These are phyloP conservation scores for Fusarium cyanostomum DNA, from an alignment of 2,329 filamentous ascomycete genomes.

Conservation along the genomic window DNA sequence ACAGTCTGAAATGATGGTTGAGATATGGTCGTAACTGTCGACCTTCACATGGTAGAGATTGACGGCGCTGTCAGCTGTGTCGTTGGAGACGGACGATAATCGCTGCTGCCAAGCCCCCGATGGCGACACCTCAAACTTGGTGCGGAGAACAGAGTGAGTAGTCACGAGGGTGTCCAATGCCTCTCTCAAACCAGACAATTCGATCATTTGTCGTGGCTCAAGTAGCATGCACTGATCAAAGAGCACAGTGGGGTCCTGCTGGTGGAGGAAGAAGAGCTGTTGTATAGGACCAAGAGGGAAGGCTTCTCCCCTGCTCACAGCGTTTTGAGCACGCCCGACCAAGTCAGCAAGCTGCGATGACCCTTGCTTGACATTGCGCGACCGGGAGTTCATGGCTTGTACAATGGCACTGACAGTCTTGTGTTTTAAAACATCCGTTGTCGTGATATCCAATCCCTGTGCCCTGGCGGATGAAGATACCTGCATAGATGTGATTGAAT, in stretches of 20 bases:
- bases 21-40: not conserved
- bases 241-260: not conserved
- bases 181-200: not conserved
- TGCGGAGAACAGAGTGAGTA: not conserved
- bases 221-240: not conserved
- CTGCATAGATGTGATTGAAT: not conserved
- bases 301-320: not conserved
- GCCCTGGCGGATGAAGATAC: not conserved
- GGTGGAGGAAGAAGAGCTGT: not conserved
- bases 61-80: not conserved
- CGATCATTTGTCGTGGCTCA: not conserved
- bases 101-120: constrained; percentile 7
- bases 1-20: not conserved
- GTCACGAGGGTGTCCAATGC: not conserved
- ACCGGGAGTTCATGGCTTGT: not conserved
- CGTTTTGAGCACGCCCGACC: not conserved
- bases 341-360: not conserved
- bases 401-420: not conserved
- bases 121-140: not conserved
- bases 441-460: not conserved
- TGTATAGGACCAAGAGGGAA: not conserved
- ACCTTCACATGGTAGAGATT: not conserved
- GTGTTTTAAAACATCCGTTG: not conserved
- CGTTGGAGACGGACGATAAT: not conserved
- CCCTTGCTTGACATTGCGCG: not conserved